Base-by-base conservation (phyloP, 441 rosid species). In the Omphalea diandra region DNA sequence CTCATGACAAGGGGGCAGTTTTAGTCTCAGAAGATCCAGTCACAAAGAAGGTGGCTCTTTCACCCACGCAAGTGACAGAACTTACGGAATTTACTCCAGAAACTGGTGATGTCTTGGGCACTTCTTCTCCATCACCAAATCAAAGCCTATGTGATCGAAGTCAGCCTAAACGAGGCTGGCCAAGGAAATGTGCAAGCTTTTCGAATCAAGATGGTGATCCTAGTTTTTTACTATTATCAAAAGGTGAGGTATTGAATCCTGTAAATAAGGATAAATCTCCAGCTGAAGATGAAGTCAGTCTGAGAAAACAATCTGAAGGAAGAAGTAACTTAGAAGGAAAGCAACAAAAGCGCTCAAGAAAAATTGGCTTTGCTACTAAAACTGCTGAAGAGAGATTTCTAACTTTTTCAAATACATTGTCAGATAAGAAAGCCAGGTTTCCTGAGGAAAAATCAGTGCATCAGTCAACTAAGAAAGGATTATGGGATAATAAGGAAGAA, bases 151-250 rank as follows among this genome's bases (percentile, higher is more conserved):
- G 65, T 24, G 73, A 8, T 73, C 79, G 70, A 74, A 70, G 75
- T 66, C 72, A 68, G 53, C 75, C 59, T 56, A 78, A 63, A 77
- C 75, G 80, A 80, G 72, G 86, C 71, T 58, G 63, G 46, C 56
- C 72, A 62, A 82, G 74, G 81, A 77, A 70, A 67, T 77, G 70
- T 44, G 71, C 57, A 57, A 70, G 46, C 61, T 31, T 20, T 40
- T 46, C 55, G 64, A 64, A 71, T 67, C n/a, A 50, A 26, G 74
- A 69, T 61, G 66, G 56, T 22, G 79, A 75, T 58, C 52, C 22
- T 50, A 49, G 68, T 76, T 58, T 79, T 32, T 55, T 65, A 20
- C 38, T 60, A 15, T 63, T 60, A 56, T 35, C 76, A 40, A 74
- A 71, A 72, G 76, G 70, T 52, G 60, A 79, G 69, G 68, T 27